Percentiles rank a stretch among this genome's conserved stretches.
These are phyloP conservation scores for Sugiyamaella mastotermitis DNA, from an alignment of 805 yeast genomes.

Conservation along the genomic window DNA sequence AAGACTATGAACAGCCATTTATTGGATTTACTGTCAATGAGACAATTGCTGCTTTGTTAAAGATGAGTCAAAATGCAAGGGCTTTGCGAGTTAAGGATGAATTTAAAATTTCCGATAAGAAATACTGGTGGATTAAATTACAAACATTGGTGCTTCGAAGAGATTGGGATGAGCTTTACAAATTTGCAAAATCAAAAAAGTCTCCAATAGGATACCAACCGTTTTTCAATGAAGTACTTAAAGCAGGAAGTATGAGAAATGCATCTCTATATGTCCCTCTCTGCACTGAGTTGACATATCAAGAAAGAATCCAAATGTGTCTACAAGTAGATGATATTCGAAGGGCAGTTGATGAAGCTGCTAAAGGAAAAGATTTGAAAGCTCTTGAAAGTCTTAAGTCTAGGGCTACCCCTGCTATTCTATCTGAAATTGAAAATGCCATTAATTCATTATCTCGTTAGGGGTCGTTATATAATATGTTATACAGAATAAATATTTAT, in stretches of 20 bases:
- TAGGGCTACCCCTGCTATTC: slow-evolving; percentile 14
- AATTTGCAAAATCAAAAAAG: slow-evolving; percentile 43
- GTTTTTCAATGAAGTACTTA: slow-evolving; percentile 49
- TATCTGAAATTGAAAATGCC: slow-evolving; percentile 13
- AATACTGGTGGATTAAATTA: slow-evolving; percentile 49
- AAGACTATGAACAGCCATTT: slow-evolving; percentile 37
- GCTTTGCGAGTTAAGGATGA: slow-evolving; percentile 46
- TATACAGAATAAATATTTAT: slow-evolving; percentile 2
- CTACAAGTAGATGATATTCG: slow-evolving; percentile 44
- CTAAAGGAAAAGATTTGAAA: slow-evolving; percentile 22
- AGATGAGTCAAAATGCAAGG: slow-evolving; percentile 42
- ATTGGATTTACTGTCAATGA: slow-evolving; percentile 40
- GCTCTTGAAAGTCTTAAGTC: slow-evolving; percentile 18
- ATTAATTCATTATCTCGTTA: no score
- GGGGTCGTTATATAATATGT: no score
- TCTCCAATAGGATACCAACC: slow-evolving; percentile 71
- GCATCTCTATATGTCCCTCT: slow-evolving; percentile 55
- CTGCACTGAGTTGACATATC: slow-evolving; percentile 41
- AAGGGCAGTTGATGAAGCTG: slow-evolving; percentile 29
- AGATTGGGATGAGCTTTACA: slow-evolving; percentile 51
- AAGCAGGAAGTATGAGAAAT: slow-evolving; percentile 49
- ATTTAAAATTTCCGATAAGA: slow-evolving; percentile 52
- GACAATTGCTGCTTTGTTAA: slow-evolving; percentile 42
- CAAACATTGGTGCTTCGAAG: slow-evolving; percentile 41
- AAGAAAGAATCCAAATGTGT: slow-evolving; percentile 45